A percentile compares a stretch with the other conserved stretches of the same genome.
phyloP scores from a whole-genome alignment of 192 early-diverging fungal species.

The Coemansia sp. region DNA sequence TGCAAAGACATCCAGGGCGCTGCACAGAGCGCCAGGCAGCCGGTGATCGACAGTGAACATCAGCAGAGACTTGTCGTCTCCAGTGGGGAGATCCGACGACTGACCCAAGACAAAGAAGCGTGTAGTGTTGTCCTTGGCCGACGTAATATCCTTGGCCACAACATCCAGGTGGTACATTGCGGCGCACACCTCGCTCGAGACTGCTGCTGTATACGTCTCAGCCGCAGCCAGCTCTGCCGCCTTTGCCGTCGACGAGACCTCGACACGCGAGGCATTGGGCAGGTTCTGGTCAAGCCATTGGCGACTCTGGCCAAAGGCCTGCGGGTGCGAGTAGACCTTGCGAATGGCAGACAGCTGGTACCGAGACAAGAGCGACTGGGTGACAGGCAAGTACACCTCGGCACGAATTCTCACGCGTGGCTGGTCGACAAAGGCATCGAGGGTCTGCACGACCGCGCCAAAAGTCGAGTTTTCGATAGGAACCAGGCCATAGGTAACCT shows the following conservation, averaged over 20 bases:
- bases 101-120: slow-evolving; percentile 88
- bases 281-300: slow-evolving; percentile 70
- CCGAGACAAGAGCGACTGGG: slow-evolving; percentile 78
- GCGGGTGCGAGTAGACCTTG: slow-evolving; percentile 74
- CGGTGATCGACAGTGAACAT: slow-evolving; percentile 91
- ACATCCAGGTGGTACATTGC: slow-evolving; percentile 77
- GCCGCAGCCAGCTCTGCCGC: slow-evolving; percentile 84
- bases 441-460: slow-evolving; percentile 80
- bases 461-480: slow-evolving; percentile 94
- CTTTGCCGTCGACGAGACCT: slow-evolving; percentile 77
- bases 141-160: slow-evolving; percentile 75
- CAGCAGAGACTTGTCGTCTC: slow-evolving; percentile 74
- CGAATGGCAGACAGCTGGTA: slow-evolving; percentile 61
- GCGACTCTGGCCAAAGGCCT: slow-evolving; percentile 82
- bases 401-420: slow-evolving; percentile 65
- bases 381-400: slow-evolving; percentile 78
- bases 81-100: slow-evolving; percentile 63
- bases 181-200: slow-evolving; percentile 78
- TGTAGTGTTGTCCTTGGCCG: slow-evolving; percentile 80
- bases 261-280: slow-evolving; percentile 68
- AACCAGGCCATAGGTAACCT: slow-evolving; percentile 83
- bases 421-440: slow-evolving; percentile 72
- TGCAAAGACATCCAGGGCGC: slow-evolving; percentile 81
- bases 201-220: slow-evolving; percentile 76
- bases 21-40: slow-evolving; percentile 81